These are phyloP conservation scores for Cymbopogon flexuosus DNA, from an alignment of 202 grass and related monocot species.

Conservation along the genomic window DNA sequence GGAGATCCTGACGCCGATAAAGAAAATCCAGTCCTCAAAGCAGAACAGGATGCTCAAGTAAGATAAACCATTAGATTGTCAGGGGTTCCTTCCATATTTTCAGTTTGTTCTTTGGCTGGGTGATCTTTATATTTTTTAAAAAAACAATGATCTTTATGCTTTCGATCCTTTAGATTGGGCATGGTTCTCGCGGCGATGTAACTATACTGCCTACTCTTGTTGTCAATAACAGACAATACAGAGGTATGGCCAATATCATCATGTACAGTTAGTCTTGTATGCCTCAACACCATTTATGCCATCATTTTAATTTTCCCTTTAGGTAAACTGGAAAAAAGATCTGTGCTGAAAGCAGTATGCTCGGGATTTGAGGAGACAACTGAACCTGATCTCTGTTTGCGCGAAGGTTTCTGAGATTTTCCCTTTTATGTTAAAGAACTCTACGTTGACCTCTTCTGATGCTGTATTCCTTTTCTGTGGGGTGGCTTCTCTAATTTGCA, in stretches of 20 bases:
- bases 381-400: conserved; percentile 71
- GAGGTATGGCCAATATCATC: conserved; percentile 41
- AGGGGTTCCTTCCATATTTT: neutral
- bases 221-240: conserved; percentile 78
- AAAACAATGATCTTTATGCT: neutral
- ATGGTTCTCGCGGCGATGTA: conserved; percentile 71
- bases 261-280: conserved; percentile 9
- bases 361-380: conserved; percentile 89
- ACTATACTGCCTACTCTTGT: conserved; percentile 89
- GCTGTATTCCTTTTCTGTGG: neutral
- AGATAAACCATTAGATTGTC: neutral
- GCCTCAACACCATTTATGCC: neutral
- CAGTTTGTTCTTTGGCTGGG: neutral
- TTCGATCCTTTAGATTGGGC: conserved; percentile 52
- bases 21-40: conserved; percentile 68
- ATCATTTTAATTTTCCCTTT: conserved; percentile 6
- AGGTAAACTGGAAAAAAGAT: conserved; percentile 78
- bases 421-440: neutral
- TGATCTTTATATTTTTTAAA: neutral
- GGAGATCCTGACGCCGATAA: conserved; percentile 62
- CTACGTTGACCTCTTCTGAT: neutral
- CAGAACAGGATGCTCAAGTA: conserved; percentile 79
- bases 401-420: conserved; percentile 49
- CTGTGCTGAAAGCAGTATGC: conserved; percentile 76
- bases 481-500: conserved; percentile 10